phyloP scores from a whole-genome alignment of 1,284 basidiomycete species.

The Ceratobasidium sp. region DNA sequence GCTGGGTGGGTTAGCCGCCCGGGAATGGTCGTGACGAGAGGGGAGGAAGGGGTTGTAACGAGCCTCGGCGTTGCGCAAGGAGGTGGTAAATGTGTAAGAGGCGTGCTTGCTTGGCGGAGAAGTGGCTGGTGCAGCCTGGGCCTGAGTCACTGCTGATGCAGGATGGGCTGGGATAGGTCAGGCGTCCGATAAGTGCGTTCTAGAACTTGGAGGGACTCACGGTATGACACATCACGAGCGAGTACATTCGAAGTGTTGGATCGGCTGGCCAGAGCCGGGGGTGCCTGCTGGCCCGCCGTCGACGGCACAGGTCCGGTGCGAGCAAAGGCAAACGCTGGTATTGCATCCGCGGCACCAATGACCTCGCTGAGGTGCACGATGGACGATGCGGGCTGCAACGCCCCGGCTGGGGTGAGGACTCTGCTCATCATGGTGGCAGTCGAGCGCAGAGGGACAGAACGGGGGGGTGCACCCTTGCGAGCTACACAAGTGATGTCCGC shows the following conservation, averaged over 20 bases:
- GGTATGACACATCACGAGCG: background rate
- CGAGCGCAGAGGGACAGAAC: background rate
- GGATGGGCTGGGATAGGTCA: background rate
- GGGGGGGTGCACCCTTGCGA: background rate
- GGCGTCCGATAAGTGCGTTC: background rate
- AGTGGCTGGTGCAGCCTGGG: background rate
- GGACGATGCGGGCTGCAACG: slow-evolving; percentile 3
- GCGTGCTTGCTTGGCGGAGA: background rate
- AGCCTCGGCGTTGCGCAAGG: slow-evolving; percentile 7
- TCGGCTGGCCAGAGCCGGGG: background rate
- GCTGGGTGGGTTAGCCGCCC: background rate
- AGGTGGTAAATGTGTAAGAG: background rate
- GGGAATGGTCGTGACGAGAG: background rate
- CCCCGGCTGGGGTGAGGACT: background rate
- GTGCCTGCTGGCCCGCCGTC: background rate
- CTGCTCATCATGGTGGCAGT: background rate
- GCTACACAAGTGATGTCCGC: background rate
- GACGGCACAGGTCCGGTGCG: background rate
- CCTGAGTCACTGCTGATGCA: background rate
- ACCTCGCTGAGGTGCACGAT: background rate
- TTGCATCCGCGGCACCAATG: background rate
- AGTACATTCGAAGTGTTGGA: background rate
- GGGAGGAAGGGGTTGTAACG: background rate
- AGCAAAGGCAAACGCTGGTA: slow-evolving; percentile 25
- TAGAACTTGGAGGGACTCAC: slow-evolving; percentile 6